Percentiles rank a stretch among this genome's conserved stretches.
phyloP scores from a whole-genome alignment of 768 basidiomycete species.

The Phanerodontia chrysosporium region DNA sequence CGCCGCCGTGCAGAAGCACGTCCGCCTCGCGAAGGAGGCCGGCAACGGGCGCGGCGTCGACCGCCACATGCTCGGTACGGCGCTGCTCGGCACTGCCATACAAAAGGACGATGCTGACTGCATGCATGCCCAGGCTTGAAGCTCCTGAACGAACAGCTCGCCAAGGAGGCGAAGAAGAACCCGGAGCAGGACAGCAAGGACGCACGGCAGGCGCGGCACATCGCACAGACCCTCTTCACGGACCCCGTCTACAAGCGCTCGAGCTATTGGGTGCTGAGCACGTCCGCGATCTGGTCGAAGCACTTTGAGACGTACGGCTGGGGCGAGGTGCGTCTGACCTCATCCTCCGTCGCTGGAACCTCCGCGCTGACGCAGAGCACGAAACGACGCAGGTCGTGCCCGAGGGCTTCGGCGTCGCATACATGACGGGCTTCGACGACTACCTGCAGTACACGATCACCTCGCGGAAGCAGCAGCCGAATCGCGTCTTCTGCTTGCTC shows the following conservation, averaged over 20 bases:
- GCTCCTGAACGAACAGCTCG: conserved; percentile 43
- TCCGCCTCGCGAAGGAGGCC: conserved; percentile 58
- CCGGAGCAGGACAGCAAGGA: conserved; percentile 17
- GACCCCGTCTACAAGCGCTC: conserved; percentile 73
- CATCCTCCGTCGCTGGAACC: background rate
- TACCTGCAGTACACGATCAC: conserved; percentile 85
- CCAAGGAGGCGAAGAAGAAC: background rate
- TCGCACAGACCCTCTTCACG: conserved; percentile 60
- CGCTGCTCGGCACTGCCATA: background rate
- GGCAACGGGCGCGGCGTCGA: conserved; percentile 76
- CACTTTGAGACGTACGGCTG: conserved; percentile 86
- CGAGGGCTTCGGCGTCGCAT: conserved; percentile 92
- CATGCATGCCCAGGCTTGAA: conserved; percentile 57
- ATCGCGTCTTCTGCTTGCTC: conserved; percentile 67
- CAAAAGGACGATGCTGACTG: background rate
- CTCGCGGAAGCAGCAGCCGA: conserved; percentile 81
- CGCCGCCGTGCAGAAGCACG: conserved; percentile 61
- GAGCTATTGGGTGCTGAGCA: conserved; percentile 85
- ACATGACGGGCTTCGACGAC: conserved; percentile 77
- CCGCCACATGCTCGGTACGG: conserved; percentile 78
- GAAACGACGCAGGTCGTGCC: conserved; percentile 90
- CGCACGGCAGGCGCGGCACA: conserved; percentile 41
- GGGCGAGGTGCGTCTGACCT: conserved; percentile 61
- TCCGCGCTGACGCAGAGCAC: too few relatives aligned
- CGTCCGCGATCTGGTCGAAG: conserved; percentile 83